Evolutionary conservation across 1,284 basidiomycete species (phyloP), one percentile per base, ranked within the genome.

Genomic region (Fomitopsis pinicola): DNA sequence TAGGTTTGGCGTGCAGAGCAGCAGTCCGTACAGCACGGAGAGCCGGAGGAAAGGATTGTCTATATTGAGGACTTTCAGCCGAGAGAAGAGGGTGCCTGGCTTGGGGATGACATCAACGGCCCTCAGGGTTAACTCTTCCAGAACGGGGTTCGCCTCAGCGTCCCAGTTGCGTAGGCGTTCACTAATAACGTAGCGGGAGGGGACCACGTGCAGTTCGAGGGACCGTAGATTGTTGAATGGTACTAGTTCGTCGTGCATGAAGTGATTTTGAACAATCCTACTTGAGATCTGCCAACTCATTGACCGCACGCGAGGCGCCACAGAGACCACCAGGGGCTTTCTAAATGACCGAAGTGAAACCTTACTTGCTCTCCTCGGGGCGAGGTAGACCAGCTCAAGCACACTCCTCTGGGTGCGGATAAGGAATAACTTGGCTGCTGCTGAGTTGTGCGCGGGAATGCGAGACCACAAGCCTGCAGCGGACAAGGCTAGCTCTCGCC

Each of bases 381-480:
- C 5, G 2, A 28, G 4, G 22, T 28, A 30, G 2, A 33, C 30
- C 17, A 62, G 45, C 30, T 63, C 60, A 3, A 66, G 58, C 3
- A 28, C 42, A 15, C 48, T 44, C 26, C 30, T n/a, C 36, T 58
- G 55, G 6, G 61, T 48, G 14, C 60, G 56, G 8, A 3, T 19
- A n/a, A 64, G 55, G 42, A 57, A 52, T 0, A 53, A n/a, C 42
- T 38, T 36, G 14, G 54, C 46, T 14, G 22, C 44, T 19, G 44
- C 17, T 7, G 14, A 22, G n/a, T 57, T 22, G 12, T 48, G 38
- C 36, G 63, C 50, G 7, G 56, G 45, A 14, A 66, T 35, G 38
- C 55, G 57, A 10, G 62, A 48, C 65, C 65, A 66, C 30, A 66
- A 40, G 14, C 26, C 33, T 6, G 65, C 61, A 2, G 62, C 45